Conservation (phyloP, 495 filamentous ascomycete species). For the Hamigera avellanea region DNA sequence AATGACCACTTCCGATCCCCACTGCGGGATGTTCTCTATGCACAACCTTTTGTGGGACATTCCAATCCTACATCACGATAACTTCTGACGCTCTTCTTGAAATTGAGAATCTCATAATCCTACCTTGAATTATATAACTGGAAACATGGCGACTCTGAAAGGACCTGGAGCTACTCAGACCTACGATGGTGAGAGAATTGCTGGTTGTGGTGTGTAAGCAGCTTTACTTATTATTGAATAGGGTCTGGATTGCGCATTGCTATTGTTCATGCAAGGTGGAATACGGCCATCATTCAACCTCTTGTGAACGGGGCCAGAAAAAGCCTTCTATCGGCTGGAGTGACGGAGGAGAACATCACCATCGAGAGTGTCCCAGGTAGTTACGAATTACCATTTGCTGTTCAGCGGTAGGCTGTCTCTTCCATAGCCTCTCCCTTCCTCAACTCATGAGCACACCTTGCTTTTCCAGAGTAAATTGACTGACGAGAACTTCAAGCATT, state of each 20-base stretch:
- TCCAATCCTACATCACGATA: too few species aligned
- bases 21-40: too few species aligned
- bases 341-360: conserved; percentile 77
- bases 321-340: conserved; percentile 55
- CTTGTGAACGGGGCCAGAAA: conserved; percentile 64
- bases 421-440: too few species aligned
- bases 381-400: conserved; percentile 85
- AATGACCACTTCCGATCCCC: too few species aligned
- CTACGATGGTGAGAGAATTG: conserved; percentile 32
- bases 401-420: conserved; percentile 58
- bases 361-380: conserved; percentile 83
- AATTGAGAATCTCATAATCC: too few species aligned
- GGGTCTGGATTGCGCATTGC: conserved; percentile 80
- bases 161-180: conserved; percentile 44
- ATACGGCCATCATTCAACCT: conserved; percentile 62
- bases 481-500: conserved; percentile 52
- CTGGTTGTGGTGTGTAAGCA: background rate
- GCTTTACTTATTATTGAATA: conserved; percentile 12
- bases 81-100: too few species aligned
- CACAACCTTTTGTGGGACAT: too few species aligned
- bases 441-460: background rate
- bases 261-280: conserved; percentile 95
- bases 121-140: background rate
- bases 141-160: conserved; percentile 38
- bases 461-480: background rate